phyloP scores from a whole-genome alignment of 345 rosid species.

The Boechera stricta region DNA sequence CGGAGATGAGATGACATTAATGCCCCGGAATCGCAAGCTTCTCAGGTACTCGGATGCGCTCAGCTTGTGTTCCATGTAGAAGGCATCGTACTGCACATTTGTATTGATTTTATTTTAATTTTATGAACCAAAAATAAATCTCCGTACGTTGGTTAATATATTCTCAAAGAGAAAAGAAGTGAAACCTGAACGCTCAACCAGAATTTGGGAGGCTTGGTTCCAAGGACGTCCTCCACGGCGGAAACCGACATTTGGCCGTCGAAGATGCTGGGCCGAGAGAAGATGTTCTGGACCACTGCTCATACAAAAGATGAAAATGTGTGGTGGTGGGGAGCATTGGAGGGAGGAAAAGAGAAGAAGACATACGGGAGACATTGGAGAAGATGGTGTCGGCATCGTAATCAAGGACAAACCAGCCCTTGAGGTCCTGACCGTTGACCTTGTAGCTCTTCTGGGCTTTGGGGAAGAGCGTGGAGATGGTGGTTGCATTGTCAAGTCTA shows the following conservation, averaged over 20 bases:
- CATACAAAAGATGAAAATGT: constrained; percentile 14
- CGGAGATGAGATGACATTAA: constrained; percentile 64
- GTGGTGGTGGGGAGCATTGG: constrained; percentile 9
- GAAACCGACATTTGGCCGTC: constrained; percentile 54
- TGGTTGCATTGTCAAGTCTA: constrained; percentile 65
- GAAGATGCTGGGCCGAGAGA: constrained; percentile 57
- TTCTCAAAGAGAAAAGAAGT: neutral
- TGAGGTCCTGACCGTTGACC: constrained; percentile 61
- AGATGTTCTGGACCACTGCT: constrained; percentile 65
- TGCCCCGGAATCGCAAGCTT: constrained; percentile 33
- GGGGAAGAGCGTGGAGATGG: constrained; percentile 47
- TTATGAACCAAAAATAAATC: constrained; percentile 40
- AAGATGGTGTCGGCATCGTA: constrained; percentile 47
- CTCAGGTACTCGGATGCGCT: constrained; percentile 50
- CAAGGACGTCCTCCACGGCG: constrained; percentile 58
- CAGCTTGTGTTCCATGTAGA: constrained; percentile 70
- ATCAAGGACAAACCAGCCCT: constrained; percentile 75
- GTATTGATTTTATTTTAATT: constrained; percentile 40
- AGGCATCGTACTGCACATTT: constrained; percentile 63
- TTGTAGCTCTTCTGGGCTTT: constrained; percentile 50
- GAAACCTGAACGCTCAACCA: constrained; percentile 86
- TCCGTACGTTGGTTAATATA: constrained; percentile 26
- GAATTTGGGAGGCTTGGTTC: constrained; percentile 49
- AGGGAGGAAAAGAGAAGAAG: constrained; percentile 6
- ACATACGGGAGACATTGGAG: constrained; percentile 56